Evolutionary conservation across 2,329 filamentous ascomycete species (phyloP).

Genomic region (Aspergillus tubingensis): DNA sequence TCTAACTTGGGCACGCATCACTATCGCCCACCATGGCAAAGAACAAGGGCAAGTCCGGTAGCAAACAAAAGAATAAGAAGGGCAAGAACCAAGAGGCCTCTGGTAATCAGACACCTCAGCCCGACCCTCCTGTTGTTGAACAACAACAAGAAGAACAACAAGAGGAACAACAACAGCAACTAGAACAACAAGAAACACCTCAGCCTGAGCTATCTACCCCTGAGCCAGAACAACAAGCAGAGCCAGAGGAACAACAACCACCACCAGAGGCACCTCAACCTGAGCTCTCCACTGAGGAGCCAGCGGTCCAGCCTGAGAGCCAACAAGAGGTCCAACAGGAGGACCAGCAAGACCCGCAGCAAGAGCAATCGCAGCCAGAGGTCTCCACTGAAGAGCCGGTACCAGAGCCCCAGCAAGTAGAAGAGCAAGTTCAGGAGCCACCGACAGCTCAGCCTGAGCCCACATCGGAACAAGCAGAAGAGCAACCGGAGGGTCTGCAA

Average conservation of each 20-base stretch:
- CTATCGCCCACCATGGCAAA: slow-evolving; percentile 34
- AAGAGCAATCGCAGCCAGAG: not conserved
- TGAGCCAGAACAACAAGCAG: slow-evolving; percentile 3
- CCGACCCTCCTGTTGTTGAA: slow-evolving; percentile 26
- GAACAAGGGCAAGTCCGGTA: slow-evolving; percentile 31
- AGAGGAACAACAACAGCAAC: slow-evolving; percentile 21
- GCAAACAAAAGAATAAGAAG: slow-evolving; percentile 39
- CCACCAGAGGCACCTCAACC: slow-evolving; percentile 3
- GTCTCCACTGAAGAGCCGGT: slow-evolving; percentile 2
- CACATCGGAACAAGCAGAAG: not conserved
- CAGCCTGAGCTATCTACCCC: slow-evolving; percentile 8
- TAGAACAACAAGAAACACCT: slow-evolving; percentile 16
- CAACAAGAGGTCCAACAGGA: slow-evolving; percentile 6
- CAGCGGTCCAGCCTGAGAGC: slow-evolving; percentile 10
- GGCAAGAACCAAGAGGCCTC: slow-evolving; percentile 32
- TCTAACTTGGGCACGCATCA: slow-evolving; percentile 36
- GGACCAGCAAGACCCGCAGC: slow-evolving; percentile 1
- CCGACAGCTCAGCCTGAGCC: not conserved
- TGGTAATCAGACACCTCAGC: slow-evolving; percentile 29
- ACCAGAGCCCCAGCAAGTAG: slow-evolving; percentile 7
- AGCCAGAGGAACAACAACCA: slow-evolving; percentile 14
- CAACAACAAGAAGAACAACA: slow-evolving; percentile 18
- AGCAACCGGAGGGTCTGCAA: not conserved
- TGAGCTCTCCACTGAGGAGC: slow-evolving; percentile 1
- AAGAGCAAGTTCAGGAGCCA: slow-evolving; percentile 1